These are phyloP conservation scores for Coleophoma eucalyptorum DNA, from an alignment of 2,329 filamentous ascomycete species.

Conservation along the genomic window DNA sequence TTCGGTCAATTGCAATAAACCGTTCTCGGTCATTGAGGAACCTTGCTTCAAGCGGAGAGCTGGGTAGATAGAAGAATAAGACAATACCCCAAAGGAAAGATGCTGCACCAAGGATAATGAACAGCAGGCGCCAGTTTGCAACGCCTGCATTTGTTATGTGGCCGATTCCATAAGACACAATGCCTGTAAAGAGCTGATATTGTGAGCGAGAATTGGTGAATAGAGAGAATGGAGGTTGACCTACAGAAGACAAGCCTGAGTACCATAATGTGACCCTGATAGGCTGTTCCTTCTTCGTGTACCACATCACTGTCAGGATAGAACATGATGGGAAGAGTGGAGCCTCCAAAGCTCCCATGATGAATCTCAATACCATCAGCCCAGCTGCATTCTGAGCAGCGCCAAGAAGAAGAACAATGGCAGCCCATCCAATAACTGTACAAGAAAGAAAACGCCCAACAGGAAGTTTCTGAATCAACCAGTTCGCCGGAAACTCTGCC, in stretches of 20 bases:
- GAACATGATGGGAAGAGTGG: neutral
- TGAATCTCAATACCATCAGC: constrained; percentile 2
- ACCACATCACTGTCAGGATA: constrained; percentile 63
- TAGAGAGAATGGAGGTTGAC: neutral
- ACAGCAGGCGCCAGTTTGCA: constrained; percentile 49
- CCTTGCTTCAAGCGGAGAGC: constrained; percentile 39
- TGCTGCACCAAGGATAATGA: constrained; percentile 37
- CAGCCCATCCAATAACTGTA: neutral
- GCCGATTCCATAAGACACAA: constrained; percentile 55
- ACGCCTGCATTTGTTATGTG: constrained; percentile 42
- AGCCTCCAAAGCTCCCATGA: constrained; percentile 4
- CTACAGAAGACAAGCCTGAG: constrained; percentile 41
- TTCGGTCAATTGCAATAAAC: constrained; percentile 42
- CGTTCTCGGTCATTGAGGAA: constrained; percentile 33
- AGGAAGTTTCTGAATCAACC: constrained; percentile 18
- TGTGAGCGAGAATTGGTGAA: no score
- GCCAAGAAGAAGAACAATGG: neutral
- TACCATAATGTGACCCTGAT: constrained; percentile 61
- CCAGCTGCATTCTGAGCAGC: constrained; percentile 4
- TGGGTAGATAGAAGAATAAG: constrained; percentile 39
- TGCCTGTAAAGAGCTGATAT: constrained; percentile 49
- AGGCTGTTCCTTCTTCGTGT: constrained; percentile 63
- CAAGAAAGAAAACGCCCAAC: constrained; percentile 18
- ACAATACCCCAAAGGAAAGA: constrained; percentile 35
- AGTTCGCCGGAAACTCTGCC: constrained; percentile 14